These are phyloP conservation scores for Phytophthora cryptogea DNA, from an alignment of 352 stramenopile species.

Conservation along the genomic window DNA sequence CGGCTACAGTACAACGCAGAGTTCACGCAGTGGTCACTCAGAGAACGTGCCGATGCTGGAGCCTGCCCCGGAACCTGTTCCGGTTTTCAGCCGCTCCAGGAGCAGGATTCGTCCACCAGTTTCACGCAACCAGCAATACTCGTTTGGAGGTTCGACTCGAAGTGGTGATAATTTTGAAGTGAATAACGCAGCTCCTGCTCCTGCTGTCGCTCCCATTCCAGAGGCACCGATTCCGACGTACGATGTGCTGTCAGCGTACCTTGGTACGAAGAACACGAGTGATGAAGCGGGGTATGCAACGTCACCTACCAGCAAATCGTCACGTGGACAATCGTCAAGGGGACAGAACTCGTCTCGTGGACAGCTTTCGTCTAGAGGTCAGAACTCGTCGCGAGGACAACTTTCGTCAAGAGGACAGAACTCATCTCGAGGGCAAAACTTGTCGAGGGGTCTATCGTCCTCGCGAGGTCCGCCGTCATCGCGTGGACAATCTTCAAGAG, in stretches of 20 bases:
- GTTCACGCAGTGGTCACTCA: slow-evolving; percentile 23
- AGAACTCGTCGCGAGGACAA: slow-evolving; percentile 20
- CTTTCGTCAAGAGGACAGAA: slow-evolving; percentile 14
- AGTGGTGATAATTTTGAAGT: slow-evolving; percentile 17
- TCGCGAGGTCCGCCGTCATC: slow-evolving; percentile 32
- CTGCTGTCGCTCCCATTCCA: slow-evolving; percentile 18
- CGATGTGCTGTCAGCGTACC: slow-evolving; percentile 46
- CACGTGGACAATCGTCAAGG: slow-evolving; percentile 10
- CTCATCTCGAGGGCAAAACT: not conserved
- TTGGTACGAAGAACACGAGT: slow-evolving; percentile 34
- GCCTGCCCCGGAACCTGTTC: slow-evolving; percentile 26
- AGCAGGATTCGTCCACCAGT: slow-evolving; percentile 23
- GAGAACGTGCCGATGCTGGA: slow-evolving; percentile 42
- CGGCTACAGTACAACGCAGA: slow-evolving; percentile 31
- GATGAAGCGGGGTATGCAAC: slow-evolving; percentile 30
- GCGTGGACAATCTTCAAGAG: slow-evolving; percentile 21
- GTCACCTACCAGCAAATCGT: slow-evolving; percentile 21
- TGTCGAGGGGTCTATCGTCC: slow-evolving; percentile 15
- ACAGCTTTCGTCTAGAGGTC: slow-evolving; percentile 17
- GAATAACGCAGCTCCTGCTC: slow-evolving; percentile 16
- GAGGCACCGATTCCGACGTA: slow-evolving; percentile 36
- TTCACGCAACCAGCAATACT: slow-evolving; percentile 48
- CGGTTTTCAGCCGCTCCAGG: slow-evolving; percentile 26
- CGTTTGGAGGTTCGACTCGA: slow-evolving; percentile 28
- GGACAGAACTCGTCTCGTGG: slow-evolving; percentile 13